Percentiles rank a stretch among this genome's conserved stretches.
phyloP scores from a whole-genome alignment of 2,329 filamentous ascomycete species.

The Phaeosphaeria sp. region DNA sequence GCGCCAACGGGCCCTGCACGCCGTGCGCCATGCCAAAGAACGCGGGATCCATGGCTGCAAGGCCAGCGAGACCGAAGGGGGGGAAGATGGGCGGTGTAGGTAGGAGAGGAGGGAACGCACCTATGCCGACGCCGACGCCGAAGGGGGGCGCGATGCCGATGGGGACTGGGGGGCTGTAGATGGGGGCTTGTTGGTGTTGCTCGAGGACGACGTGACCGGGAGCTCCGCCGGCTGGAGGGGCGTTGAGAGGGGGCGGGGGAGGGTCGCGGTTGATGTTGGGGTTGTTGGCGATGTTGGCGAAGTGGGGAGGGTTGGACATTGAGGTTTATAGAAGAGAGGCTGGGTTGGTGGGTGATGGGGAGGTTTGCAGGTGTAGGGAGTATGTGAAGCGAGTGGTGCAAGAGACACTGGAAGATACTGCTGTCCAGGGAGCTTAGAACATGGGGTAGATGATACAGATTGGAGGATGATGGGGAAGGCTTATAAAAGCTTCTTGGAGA shows the following conservation, averaged over 20 bases:
- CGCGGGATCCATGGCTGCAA: constrained; percentile 32
- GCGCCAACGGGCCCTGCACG: constrained; percentile 31
- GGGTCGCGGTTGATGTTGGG: constrained; percentile 44
- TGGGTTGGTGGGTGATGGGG: not conserved
- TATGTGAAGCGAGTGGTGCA: not conserved
- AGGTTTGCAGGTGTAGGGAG: not conserved
- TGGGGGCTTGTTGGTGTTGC: constrained; percentile 29
- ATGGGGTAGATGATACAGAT: not conserved
- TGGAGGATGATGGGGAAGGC: not conserved
- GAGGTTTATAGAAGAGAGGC: not conserved
- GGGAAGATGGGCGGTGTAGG: constrained; percentile 16
- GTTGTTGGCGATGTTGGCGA: constrained; percentile 41
- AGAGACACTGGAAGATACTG: not conserved
- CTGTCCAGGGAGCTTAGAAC: not conserved
- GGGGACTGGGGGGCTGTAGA: constrained; percentile 29
- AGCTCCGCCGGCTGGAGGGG: constrained; percentile 14
- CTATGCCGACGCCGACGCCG: constrained; percentile 29
- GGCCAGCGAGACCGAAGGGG: constrained; percentile 1
- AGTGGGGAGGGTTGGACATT: constrained; percentile 40
- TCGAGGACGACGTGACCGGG: constrained; percentile 25
- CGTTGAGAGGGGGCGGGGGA: constrained; percentile 35
- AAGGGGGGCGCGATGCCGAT: constrained; percentile 28
- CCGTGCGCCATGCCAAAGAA: constrained; percentile 20
- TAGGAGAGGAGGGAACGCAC: constrained; percentile 25
- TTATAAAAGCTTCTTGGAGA: not conserved